Percentiles rank a stretch among this genome's conserved stretches.
phyloP scores from a whole-genome alignment of 129 eudicot species.

The Flaveria robusta region DNA sequence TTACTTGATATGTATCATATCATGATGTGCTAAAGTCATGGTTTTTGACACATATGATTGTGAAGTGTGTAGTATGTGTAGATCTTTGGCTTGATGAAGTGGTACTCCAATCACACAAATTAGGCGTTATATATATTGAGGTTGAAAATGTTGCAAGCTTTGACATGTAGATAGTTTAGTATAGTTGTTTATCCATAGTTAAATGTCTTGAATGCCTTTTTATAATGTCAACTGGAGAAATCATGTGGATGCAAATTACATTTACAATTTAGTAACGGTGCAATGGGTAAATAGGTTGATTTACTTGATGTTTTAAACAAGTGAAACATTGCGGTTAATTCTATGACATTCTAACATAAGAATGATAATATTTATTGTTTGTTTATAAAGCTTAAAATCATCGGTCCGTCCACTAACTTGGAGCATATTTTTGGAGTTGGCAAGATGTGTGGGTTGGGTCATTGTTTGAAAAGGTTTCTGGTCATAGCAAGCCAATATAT shows the following conservation, averaged over 20 bases:
- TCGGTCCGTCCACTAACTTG: background rate
- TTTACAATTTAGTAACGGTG: background rate
- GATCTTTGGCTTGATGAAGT: background rate
- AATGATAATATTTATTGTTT: background rate
- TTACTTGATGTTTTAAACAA: background rate
- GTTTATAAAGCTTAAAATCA: background rate
- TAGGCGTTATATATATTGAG: too few relatives aligned
- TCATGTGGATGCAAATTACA: too few relatives aligned
- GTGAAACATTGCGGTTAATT: background rate
- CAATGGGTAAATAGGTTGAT: background rate
- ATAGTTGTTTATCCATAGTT: too few relatives aligned
- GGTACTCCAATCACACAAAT: too few relatives aligned
- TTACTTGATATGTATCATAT: background rate
- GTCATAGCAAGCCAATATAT: background rate
- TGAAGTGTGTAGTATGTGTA: background rate
- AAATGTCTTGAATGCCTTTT: too few relatives aligned
- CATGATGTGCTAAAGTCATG: background rate
- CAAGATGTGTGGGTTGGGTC: background rate
- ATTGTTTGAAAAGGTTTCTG: background rate
- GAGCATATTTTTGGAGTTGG: background rate
- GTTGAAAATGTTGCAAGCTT: too few relatives aligned
- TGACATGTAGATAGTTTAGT: too few relatives aligned
- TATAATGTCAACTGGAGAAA: too few relatives aligned
- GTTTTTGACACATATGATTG: background rate
- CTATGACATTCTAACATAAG: background rate